Evolutionary conservation across 2,329 filamentous ascomycete species (phyloP), one percentile per base, ranked within the genome.

Genomic region (Pseudodiploospora longispora): DNA sequence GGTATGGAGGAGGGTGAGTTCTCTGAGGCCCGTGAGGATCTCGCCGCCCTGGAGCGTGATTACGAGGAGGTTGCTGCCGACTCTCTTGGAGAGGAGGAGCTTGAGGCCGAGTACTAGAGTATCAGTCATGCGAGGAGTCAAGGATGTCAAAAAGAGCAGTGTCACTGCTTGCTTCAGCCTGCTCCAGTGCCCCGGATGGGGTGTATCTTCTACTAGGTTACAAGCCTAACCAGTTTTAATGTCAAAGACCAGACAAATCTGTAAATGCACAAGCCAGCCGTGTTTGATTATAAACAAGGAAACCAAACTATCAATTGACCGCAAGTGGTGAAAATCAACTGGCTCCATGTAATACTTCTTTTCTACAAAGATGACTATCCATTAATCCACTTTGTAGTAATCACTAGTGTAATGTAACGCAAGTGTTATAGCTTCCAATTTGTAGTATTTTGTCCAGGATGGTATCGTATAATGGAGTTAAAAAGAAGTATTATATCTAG

Each of bases 1-100:
- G 93, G 93, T 82, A 98, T 98, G 93, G 93, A 98, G 80, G 93
- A 98, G 72, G 93, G 93, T 71, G 93, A 98, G 74, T 98, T 98
- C 82, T 95, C 88, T 46, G 93, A 98, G 78, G 93, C 93, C 54
- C 90, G 93, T 69, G 93, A 98, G 76, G 93, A 98, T 74, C 76
- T 98, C 68, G 93, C 93, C 67, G 93, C 93, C 58, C 80, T 98
- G 52, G 93, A 98, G 82, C 85, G 90, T 58, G 91, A 98, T 68
- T 98, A 98, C 74, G 91, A 96, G 75, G 93, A 98, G 75, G 93
- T 97, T 64, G 91, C 89, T 54, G 87, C 88, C 61, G 91, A 97
- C 72, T 95, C 89, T 52, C 72, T 95, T 59, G 90, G 90, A 65
- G 86, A 82, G 53, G 90, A 94, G 59, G 87, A 90, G 63, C 73